A percentile compares a stretch with the other conserved stretches of the same genome.
These are phyloP conservation scores for Pachysolen tannophilus DNA, from an alignment of 805 yeast genomes.

Conservation along the genomic window DNA sequence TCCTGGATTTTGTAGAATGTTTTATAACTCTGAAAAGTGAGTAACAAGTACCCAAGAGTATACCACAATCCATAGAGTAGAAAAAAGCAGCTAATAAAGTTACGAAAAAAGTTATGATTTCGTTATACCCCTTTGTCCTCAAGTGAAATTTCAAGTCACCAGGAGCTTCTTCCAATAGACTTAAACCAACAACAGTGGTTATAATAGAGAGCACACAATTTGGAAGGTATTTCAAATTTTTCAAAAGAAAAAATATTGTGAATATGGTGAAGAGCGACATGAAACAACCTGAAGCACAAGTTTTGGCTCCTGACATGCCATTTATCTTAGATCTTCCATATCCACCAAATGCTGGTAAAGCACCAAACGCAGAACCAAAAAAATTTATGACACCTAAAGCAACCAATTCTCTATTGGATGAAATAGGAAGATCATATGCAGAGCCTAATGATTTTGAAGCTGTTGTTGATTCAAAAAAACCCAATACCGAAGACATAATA, in stretches of 20 bases:
- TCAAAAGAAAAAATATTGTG: slow-evolving; percentile 52
- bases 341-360: slow-evolving; percentile 91
- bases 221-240: slow-evolving; percentile 66
- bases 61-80: slow-evolving; percentile 83
- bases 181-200: slow-evolving; percentile 69
- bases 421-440: slow-evolving; percentile 59
- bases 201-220: slow-evolving; percentile 73
- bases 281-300: slow-evolving; percentile 75
- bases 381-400: slow-evolving; percentile 79
- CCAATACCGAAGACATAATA: slow-evolving; percentile 73
- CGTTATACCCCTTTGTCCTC: slow-evolving; percentile 68
- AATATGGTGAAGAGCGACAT: slow-evolving; percentile 73
- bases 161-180: slow-evolving; percentile 80
- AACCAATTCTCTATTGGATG: slow-evolving; percentile 84
- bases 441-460: slow-evolving; percentile 85
- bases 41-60: slow-evolving; percentile 77
- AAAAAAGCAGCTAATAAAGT: slow-evolving; percentile 58
- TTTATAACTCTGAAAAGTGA: slow-evolving; percentile 73
- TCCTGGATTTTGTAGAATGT: slow-evolving; percentile 74
- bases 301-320: slow-evolving; percentile 78
- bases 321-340: slow-evolving; percentile 90
- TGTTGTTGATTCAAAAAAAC: slow-evolving; percentile 89
- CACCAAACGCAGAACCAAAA: slow-evolving; percentile 49
- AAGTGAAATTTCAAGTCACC: slow-evolving; percentile 67
- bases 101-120: slow-evolving; percentile 57